phyloP scores from a whole-genome alignment of 78 protist genomes.

The Pelomyxa schiedti region DNA sequence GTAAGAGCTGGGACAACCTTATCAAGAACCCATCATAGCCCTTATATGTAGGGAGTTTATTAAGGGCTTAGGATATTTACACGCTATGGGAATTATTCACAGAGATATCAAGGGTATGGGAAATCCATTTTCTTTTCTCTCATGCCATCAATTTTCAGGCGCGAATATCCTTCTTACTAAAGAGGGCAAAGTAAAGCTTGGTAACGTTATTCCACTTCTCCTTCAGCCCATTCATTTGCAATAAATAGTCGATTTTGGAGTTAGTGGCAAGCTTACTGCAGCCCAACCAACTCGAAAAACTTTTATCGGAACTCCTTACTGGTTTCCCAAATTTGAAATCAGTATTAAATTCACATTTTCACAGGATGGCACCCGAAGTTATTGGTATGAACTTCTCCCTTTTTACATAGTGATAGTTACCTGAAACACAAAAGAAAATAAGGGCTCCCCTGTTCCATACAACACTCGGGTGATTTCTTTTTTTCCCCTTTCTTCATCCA shows the following conservation, averaged over 20 bases:
- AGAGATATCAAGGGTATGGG: slow-evolving; percentile 44
- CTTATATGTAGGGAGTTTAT: not conserved
- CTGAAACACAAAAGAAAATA: too few relatives aligned
- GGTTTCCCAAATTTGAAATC: too few relatives aligned
- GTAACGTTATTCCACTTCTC: too few relatives aligned
- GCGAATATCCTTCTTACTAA: not conserved
- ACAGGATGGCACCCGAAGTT: slow-evolving; percentile 52
- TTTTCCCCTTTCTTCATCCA: too few relatives aligned
- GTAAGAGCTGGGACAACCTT: not conserved
- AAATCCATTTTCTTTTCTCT: too few relatives aligned
- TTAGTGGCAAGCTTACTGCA: not conserved
- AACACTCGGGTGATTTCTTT: too few relatives aligned
- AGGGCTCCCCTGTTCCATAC: not conserved
- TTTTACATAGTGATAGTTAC: too few relatives aligned
- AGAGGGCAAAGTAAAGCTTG: not conserved
- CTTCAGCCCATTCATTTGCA: too few relatives aligned
- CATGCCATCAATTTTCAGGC: too few relatives aligned
- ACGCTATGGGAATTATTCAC: slow-evolving; percentile 32
- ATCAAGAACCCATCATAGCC: not conserved
- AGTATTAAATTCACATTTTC: too few relatives aligned
- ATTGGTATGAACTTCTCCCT: too few relatives aligned
- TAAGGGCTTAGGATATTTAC: not conserved
- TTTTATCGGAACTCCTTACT: slow-evolving; percentile 26
- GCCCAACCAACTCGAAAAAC: not conserved
- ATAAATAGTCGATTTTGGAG: not conserved